A percentile compares a stretch with the other conserved stretches of the same genome.
Conservation (phyloP, 2,329 filamentous ascomycete genomes). For the Chaetomiaceae sp. region DNA sequence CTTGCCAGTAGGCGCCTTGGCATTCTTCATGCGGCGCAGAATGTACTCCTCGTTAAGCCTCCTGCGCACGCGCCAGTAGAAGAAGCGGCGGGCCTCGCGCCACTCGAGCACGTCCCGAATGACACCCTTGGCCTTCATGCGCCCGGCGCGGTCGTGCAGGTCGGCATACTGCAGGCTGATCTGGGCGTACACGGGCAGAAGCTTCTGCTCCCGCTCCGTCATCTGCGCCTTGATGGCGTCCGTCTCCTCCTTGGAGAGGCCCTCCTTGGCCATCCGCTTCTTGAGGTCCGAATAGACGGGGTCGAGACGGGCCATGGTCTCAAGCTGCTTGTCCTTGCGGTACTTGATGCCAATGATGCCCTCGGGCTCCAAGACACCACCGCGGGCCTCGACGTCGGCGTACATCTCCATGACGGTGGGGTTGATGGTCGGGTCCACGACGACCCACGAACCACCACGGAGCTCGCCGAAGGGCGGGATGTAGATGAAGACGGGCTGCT, state of each 20-base stretch:
- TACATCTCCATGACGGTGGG: slow-evolving; percentile 98
- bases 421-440: slow-evolving; percentile 98
- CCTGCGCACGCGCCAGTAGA: slow-evolving; percentile 98
- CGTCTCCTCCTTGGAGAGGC: slow-evolving; percentile 67
- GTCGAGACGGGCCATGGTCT: slow-evolving; percentile 95
- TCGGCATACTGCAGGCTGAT: slow-evolving; percentile 97
- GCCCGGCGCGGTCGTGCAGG: slow-evolving; percentile 90
- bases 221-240: slow-evolving; percentile 80
- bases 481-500: slow-evolving; percentile 98
- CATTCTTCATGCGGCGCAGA: slow-evolving; percentile 73
- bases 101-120: slow-evolving; percentile 82
- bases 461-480: slow-evolving; percentile 96
- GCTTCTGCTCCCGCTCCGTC: slow-evolving; percentile 75
- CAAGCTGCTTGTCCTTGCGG: slow-evolving; percentile 92
- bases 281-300: slow-evolving; percentile 77
- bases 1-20: slow-evolving; percentile 35
- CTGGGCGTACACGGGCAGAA: slow-evolving; percentile 90
- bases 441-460: slow-evolving; percentile 98
- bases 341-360: slow-evolving; percentile 99
- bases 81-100: slow-evolving; percentile 89
- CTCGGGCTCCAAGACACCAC: slow-evolving; percentile 95
- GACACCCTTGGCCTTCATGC: slow-evolving; percentile 96
- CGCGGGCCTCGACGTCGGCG: slow-evolving; percentile 87
- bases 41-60: slow-evolving; percentile 97
- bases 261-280: slow-evolving; percentile 63